Percentiles rank a stretch among this genome's conserved stretches.
phyloP scores from a whole-genome alignment of 768 basidiomycete species.

The Lactarius sanguifluus region DNA sequence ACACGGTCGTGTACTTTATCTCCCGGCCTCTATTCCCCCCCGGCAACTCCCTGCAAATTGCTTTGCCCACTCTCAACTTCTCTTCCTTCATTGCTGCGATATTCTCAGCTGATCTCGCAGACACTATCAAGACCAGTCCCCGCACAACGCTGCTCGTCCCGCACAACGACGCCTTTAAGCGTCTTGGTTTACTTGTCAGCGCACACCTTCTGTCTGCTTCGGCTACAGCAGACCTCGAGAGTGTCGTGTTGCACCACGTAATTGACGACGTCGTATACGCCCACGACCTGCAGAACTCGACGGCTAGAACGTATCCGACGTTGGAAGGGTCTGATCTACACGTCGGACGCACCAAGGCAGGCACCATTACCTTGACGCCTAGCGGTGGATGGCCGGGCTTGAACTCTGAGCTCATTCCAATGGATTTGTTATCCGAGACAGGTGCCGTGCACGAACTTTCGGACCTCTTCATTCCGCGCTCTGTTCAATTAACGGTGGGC shows the following conservation, averaged over 20 bases:
- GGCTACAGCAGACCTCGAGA: conserved; percentile 76
- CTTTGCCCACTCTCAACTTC: conserved; percentile 77
- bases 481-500: conserved; percentile 81
- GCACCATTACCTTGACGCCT: conserved; percentile 49
- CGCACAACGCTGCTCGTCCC: conserved; percentile 85
- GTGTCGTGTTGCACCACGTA: conserved; percentile 86
- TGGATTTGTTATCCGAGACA: conserved; percentile 76
- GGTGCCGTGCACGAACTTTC: conserved; percentile 91
- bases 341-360: conserved; percentile 56
- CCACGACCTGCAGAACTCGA: conserved; percentile 56
- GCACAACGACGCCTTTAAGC: conserved; percentile 83
- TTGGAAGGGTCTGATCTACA: conserved; percentile 84
- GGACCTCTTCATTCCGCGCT: conserved; percentile 82
- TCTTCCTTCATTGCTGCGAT: conserved; percentile 90
- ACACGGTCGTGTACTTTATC: conserved; percentile 86
- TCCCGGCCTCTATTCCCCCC: conserved; percentile 84
- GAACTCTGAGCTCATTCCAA: conserved; percentile 56
- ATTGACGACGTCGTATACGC: conserved; percentile 76
- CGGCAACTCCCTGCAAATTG: conserved; percentile 73
- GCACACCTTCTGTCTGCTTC: conserved; percentile 78
- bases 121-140: conserved; percentile 59
- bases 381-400: conserved; percentile 81
- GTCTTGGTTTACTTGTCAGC: conserved; percentile 81
- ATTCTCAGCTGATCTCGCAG: conserved; percentile 82
- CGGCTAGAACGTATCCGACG: conserved; percentile 72